These are phyloP conservation scores for Xylariaceae sp. DNA, from an alignment of 2,329 filamentous ascomycete genomes.

Conservation along the genomic window DNA sequence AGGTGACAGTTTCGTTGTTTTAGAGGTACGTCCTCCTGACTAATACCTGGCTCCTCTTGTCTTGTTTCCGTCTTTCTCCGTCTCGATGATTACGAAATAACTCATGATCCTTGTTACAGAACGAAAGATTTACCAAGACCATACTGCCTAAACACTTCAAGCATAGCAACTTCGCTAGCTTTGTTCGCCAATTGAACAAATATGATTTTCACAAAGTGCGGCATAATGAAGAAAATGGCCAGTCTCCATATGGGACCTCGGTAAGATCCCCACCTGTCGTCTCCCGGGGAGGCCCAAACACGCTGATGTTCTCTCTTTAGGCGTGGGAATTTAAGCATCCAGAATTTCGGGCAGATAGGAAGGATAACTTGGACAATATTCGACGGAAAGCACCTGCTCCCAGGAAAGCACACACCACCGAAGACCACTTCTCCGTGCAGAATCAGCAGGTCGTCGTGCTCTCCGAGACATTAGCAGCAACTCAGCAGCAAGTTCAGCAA, in stretches of 20 bases:
- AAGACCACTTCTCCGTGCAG: conserved; percentile 65
- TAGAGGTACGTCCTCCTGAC: conserved; percentile 63
- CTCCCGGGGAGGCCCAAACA: conserved; percentile 8
- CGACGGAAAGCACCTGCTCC: conserved; percentile 90
- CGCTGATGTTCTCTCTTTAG: conserved; percentile 41
- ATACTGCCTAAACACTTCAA: conserved; percentile 82
- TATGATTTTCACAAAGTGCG: conserved; percentile 87
- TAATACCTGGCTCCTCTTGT: not conserved
- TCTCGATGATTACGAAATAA: not conserved
- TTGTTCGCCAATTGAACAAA: conserved; percentile 72
- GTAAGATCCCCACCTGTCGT: conserved; percentile 43
- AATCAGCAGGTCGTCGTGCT: conserved; percentile 85
- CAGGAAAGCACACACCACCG: conserved; percentile 61
- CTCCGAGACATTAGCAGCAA: conserved; percentile 81
- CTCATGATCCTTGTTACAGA: conserved; percentile 48
- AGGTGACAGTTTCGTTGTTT: conserved; percentile 91
- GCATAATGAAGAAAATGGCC: conserved; percentile 78
- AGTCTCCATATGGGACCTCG: conserved; percentile 74
- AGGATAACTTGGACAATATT: conserved; percentile 95
- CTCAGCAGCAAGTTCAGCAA: conserved; percentile 85
- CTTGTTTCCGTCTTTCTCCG: not conserved
- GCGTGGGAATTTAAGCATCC: conserved; percentile 97
- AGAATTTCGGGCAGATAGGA: conserved; percentile 91
- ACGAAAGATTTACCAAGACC: conserved; percentile 83
- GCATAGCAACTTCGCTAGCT: conserved; percentile 76